phyloP scores from a whole-genome alignment of 441 rosid genomes.

The Jatropha multifida region DNA sequence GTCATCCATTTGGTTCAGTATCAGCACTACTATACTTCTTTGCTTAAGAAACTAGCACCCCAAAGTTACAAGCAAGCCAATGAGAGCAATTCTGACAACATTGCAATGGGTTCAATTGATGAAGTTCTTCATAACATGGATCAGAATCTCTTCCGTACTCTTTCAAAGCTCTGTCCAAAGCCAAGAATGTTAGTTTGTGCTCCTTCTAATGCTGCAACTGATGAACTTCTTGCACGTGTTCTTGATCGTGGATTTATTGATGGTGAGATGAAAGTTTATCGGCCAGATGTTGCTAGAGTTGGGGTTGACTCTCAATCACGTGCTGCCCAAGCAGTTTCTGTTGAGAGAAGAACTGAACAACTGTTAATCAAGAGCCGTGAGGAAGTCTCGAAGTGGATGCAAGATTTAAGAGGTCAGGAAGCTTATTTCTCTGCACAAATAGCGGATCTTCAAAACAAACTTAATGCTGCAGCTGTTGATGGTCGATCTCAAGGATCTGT shows the following conservation, averaged over 20 bases:
- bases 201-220: slow-evolving; percentile 99
- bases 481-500: slow-evolving; percentile 94
- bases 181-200: slow-evolving; percentile 99
- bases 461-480: slow-evolving; percentile 69
- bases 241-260: slow-evolving; percentile 98
- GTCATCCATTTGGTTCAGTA: slow-evolving; percentile 98
- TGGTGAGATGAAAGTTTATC: slow-evolving; percentile 98
- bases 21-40: slow-evolving; percentile 95
- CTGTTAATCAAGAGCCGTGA: slow-evolving; percentile 80
- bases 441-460: slow-evolving; percentile 74
- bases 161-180: slow-evolving; percentile 93
- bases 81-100: slow-evolving; percentile 67
- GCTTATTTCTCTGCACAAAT: slow-evolving; percentile 79
- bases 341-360: slow-evolving; percentile 95
- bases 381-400: slow-evolving; percentile 86
- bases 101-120: slow-evolving; percentile 83
- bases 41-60: slow-evolving; percentile 96
- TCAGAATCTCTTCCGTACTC: slow-evolving; percentile 87
- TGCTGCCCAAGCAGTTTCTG: slow-evolving; percentile 99
- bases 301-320: slow-evolving; percentile 98
- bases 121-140: slow-evolving; percentile 99
- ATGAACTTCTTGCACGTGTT: slow-evolving; percentile 96
- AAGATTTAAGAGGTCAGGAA: slow-evolving; percentile 71
- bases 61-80: slow-evolving; percentile 88
- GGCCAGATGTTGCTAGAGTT: slow-evolving; percentile 98